Percentiles rank a stretch among this genome's conserved stretches.
Conservation (phyloP, 164 flowering plant species). For the Magnolia sinica region DNA sequence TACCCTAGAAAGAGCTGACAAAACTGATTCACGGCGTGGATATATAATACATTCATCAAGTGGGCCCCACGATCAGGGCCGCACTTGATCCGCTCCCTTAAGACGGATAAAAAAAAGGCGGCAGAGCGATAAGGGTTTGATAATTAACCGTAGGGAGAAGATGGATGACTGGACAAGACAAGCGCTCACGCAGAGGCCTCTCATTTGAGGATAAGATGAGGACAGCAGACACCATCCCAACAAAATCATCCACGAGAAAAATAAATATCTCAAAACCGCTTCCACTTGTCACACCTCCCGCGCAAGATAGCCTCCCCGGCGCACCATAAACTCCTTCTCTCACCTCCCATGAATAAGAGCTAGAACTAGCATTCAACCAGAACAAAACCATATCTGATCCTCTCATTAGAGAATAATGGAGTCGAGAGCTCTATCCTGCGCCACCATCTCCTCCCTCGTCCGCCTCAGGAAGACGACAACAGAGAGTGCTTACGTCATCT, state of each 20-base stretch:
- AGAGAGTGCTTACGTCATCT: constrained; percentile 13
- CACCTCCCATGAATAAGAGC: not conserved
- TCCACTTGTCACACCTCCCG: not conserved
- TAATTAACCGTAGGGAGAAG: not conserved
- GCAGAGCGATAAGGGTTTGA: constrained; percentile 7
- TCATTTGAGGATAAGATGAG: constrained; percentile 9
- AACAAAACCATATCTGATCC: too few species aligned
- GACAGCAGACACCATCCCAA: not conserved
- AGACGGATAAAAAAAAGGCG: not conserved
- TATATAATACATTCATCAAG: too few species aligned
- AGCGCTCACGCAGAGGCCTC: constrained; percentile 1
- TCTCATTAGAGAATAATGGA: constrained; percentile 41
- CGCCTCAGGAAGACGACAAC: constrained; percentile 27
- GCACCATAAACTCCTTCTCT: not conserved
- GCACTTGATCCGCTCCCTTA: not conserved
- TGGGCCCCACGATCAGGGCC: too few species aligned
- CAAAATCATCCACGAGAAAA: not conserved
- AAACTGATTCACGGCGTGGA: too few species aligned
- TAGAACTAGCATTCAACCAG: not conserved
- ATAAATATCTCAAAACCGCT: not conserved
- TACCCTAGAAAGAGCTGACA: too few species aligned
- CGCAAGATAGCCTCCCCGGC: not conserved
- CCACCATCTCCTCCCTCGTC: constrained; percentile 38
- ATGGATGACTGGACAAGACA: constrained; percentile 5
- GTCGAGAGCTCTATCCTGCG: constrained; percentile 67